phyloP scores from a whole-genome alignment of 73 alveolate species.

The Paramecium pentaurelia region DNA sequence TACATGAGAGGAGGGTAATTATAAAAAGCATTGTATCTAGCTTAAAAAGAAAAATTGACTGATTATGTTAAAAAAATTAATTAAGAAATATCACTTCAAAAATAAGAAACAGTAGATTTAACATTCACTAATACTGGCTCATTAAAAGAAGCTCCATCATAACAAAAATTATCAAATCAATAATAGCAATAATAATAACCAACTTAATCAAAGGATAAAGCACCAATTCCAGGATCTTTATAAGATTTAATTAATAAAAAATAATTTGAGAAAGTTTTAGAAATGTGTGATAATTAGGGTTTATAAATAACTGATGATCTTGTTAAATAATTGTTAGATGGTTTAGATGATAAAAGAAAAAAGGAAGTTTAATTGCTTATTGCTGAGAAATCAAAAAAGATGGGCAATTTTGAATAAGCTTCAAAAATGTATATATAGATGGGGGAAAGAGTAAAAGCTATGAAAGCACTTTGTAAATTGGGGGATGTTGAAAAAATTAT shows the following conservation, averaged over 20 bases:
- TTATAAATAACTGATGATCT: constrained; percentile 85
- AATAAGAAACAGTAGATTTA: not conserved
- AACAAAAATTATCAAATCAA: not conserved
- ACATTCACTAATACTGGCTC: constrained; percentile 38
- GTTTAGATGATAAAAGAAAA: constrained; percentile 77
- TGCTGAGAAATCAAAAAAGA: constrained; percentile 88
- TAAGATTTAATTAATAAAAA: constrained; percentile 70
- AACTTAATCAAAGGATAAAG: not conserved
- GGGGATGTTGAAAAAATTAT: constrained; percentile 91
- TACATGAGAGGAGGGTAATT: constrained; percentile 90
- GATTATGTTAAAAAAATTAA: constrained; percentile 60
- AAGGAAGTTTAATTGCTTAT: constrained; percentile 78
- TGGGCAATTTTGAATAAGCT: constrained; percentile 91
- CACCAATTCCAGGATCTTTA: constrained; percentile 30
- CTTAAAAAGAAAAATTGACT: constrained; percentile 65
- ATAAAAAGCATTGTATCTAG: constrained; percentile 89
- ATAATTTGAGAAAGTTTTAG: constrained; percentile 88
- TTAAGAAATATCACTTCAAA: not conserved
- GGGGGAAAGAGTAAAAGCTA: constrained; percentile 92
- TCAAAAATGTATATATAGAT: constrained; percentile 90
- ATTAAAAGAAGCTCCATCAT: not conserved
- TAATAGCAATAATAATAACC: not conserved
- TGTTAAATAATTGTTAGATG: constrained; percentile 77
- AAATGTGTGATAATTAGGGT: constrained; percentile 81
- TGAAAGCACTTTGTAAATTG: constrained; percentile 88